These are phyloP conservation scores for Alternaria consortialis DNA, from an alignment of 2,329 filamentous ascomycete species.

Conservation along the genomic window DNA sequence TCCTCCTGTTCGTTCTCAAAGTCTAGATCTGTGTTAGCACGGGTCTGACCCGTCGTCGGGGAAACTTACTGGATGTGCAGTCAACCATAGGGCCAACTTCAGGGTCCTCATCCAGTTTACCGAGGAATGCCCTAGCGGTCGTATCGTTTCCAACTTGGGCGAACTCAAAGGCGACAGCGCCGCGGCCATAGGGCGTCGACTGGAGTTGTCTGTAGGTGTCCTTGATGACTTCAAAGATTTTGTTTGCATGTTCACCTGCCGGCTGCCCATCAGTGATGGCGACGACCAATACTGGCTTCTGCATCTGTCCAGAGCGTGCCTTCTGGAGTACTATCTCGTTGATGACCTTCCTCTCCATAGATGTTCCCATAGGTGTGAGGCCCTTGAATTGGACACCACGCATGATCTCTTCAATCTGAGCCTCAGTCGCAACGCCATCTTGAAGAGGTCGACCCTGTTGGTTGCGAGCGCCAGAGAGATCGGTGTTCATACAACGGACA, in stretches of 20 bases:
- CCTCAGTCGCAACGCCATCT: constrained; percentile 65
- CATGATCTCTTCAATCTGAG: constrained; percentile 68
- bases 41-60: background rate
- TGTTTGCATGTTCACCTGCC: constrained; percentile 66
- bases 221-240: constrained; percentile 66
- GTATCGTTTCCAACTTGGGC: constrained; percentile 74
- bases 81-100: constrained; percentile 69
- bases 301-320: constrained; percentile 62
- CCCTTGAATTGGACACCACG: constrained; percentile 69
- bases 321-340: constrained; percentile 66
- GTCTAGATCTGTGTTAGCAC: constrained; percentile 53
- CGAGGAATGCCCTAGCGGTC: constrained; percentile 70
- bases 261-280: constrained; percentile 73
- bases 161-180: constrained; percentile 72
- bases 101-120: constrained; percentile 70
- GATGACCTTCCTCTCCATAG: constrained; percentile 69
- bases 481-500: constrained; percentile 75
- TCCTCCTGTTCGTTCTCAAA: constrained; percentile 74
- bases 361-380: constrained; percentile 72
- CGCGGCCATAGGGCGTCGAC: constrained; percentile 63
- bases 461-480: constrained; percentile 45
- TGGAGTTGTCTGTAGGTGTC: constrained; percentile 51
- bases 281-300: constrained; percentile 72
- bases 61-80: constrained; percentile 71
- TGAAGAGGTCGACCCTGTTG: constrained; percentile 50